Base-by-base conservation (phyloP, 768 basidiomycete genomes). In the Nidularia sp. region DNA sequence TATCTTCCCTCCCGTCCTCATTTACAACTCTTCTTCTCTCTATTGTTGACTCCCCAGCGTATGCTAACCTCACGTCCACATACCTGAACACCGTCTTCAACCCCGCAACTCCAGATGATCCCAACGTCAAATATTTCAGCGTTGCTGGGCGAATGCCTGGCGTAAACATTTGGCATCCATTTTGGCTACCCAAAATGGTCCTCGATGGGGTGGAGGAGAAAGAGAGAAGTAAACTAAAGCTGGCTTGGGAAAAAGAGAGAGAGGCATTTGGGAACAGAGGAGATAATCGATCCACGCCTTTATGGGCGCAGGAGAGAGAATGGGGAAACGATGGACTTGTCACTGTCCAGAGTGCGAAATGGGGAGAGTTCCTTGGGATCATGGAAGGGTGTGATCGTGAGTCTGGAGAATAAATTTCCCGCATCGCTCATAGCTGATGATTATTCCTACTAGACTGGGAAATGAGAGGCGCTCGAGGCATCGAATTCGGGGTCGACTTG, bases 111-210 rank as follows among this genome's bases (percentile, higher is more conserved):
- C 93, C 93, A 0, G 74, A 95, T 58, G 81, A 86, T 56, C 84
- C 87, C 1, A 72, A 73, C 39, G 93, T 98, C 51, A 91, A 89
- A 61, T 99, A 99, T 72, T 97, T 86, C 66, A 92, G 89, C 57
- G 84, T 98, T 36, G 90, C 93, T 0, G 91, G 90, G 0, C 82
- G 93, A n/a, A 73, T 83, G 50, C 70, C 75, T 13, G 68, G 72
- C 44, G 76, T 88, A 56, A 83, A 67, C 66, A 76, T 95, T 33
- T 92, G 88, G 86, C 97, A 98, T 66, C 97, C 97, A 0, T 84
- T 99, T 49, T 99, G 96, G 93, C 77, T 98, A 35, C 93, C 96
- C 0, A 97, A 98, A 70, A 79, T 95, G 71, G 87, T 99, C 32
- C 73, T 98, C 35, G 96, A 99, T 62, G 88, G 90, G 0, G 79